These are phyloP conservation scores for Pythium sp. DNA, from an alignment of 352 stramenopile genomes.

Conservation along the genomic window DNA sequence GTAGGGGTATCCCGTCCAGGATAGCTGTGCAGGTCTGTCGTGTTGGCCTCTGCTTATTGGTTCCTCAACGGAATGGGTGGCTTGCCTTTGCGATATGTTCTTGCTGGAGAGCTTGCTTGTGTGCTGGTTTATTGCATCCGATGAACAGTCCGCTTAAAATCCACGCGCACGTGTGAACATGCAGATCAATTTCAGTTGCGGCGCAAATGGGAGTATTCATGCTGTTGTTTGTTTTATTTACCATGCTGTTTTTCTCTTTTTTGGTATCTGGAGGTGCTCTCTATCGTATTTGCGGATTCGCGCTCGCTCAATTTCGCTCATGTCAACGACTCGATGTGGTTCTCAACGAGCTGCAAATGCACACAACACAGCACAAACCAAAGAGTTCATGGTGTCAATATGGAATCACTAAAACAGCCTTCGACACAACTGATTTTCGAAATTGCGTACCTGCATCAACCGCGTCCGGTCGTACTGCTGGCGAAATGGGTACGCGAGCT, in stretches of 20 bases:
- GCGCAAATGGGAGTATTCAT: not conserved
- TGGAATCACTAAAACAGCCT: not conserved
- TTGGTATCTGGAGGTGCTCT: not conserved
- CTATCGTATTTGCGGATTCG: not conserved
- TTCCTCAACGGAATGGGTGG: too few relatives aligned
- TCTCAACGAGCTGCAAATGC: conserved; percentile 2
- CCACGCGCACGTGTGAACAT: not conserved
- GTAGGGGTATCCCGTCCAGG: not conserved
- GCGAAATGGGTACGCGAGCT: conserved; percentile 64
- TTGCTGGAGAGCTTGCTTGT: too few relatives aligned
- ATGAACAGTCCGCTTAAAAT: not conserved
- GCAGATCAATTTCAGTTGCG: not conserved
- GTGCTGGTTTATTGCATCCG: too few relatives aligned
- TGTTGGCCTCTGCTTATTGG: too few relatives aligned
- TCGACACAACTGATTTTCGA: not conserved
- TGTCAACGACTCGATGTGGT: conserved; percentile 11
- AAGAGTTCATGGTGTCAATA: not conserved
- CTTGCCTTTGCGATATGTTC: too few relatives aligned
- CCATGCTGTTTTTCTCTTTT: not conserved
- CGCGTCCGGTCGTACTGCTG: conserved; percentile 55
- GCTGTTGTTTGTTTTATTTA: not conserved
- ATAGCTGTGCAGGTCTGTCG: too few relatives aligned
- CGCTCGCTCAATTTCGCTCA: not conserved
- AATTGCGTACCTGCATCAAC: conserved; percentile 60
- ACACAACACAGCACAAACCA: not conserved